A percentile compares a stretch with the other conserved stretches of the same genome.
Evolutionary conservation across 192 early-diverging fungal genomes (phyloP).

Genomic region (Coemansia aciculifera): DNA sequence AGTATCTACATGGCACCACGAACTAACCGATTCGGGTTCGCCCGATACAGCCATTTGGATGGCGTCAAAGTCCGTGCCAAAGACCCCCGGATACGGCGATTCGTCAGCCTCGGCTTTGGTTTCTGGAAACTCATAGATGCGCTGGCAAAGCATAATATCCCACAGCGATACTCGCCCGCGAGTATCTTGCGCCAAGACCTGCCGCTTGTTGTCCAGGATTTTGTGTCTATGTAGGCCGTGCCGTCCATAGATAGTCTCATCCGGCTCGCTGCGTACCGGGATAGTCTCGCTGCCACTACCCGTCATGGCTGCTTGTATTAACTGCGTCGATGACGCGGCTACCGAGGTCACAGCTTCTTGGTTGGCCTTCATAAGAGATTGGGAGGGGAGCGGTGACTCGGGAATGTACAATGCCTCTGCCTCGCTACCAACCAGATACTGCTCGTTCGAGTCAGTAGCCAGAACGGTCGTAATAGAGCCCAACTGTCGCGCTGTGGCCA

Average conservation of each 20-base stretch:
- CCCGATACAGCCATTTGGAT: slow-evolving; percentile 22
- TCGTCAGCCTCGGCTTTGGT: slow-evolving; percentile 48
- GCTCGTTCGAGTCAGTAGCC: background rate
- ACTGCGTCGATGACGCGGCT: background rate
- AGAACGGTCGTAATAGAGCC: slow-evolving; percentile 8
- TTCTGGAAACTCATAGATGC: slow-evolving; percentile 52
- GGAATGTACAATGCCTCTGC: slow-evolving; percentile 17
- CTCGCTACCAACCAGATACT: background rate
- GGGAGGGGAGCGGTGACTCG: slow-evolving; percentile 42
- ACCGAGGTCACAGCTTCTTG: background rate
- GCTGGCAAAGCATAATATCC: slow-evolving; percentile 81
- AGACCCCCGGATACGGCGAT: slow-evolving; percentile 34
- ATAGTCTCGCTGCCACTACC: slow-evolving; percentile 7
- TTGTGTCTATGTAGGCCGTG: slow-evolving; percentile 66
- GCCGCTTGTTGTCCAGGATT: slow-evolving; percentile 81
- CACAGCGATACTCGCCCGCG: slow-evolving; percentile 79
- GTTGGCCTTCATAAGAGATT: slow-evolving; percentile 26
- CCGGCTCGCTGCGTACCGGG: slow-evolving; percentile 39
- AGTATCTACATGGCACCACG: slow-evolving; percentile 94
- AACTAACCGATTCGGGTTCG: slow-evolving; percentile 72
- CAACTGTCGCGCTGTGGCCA: background rate
- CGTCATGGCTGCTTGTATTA: background rate
- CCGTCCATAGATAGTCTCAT: slow-evolving; percentile 56
- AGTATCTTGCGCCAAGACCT: slow-evolving; percentile 83
- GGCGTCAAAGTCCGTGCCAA: slow-evolving; percentile 46